phyloP scores from a whole-genome alignment of 176 grass and related monocot species.

The Musa beccarii region DNA sequence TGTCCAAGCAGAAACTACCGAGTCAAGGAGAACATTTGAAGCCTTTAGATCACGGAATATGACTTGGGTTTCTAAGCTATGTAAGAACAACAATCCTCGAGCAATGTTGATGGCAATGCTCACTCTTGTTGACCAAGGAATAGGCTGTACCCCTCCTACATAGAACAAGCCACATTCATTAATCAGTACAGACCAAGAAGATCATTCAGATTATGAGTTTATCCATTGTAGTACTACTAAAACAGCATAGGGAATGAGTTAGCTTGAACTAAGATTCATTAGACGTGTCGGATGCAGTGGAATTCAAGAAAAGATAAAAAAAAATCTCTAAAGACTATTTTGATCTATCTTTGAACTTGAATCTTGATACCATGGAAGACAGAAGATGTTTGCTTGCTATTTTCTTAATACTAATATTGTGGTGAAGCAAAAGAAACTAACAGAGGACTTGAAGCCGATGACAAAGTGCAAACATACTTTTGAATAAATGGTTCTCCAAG shows the following conservation, averaged over 20 bases:
- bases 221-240: background rate
- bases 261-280: too few relatives aligned
- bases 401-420: too few relatives aligned
- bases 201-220: background rate
- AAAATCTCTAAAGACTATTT: too few relatives aligned
- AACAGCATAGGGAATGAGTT: background rate
- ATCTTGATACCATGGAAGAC: too few relatives aligned
- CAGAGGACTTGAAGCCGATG: background rate
- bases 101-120: conserved; percentile 25
- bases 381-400: too few relatives aligned
- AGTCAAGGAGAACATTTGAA: conserved; percentile 26
- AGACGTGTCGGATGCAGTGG: too few relatives aligned
- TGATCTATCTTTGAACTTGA: too few relatives aligned
- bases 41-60: conserved; percentile 25
- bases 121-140: conserved; percentile 21
- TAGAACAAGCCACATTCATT: background rate
- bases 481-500: conserved; percentile 28
- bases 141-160: conserved; percentile 12
- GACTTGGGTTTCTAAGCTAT: conserved; percentile 21
- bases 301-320: too few relatives aligned
- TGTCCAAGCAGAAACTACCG: background rate
- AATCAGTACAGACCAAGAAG: background rate
- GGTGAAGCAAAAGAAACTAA: too few relatives aligned
- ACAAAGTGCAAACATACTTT: background rate
- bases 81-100: conserved; percentile 22